Evolutionary conservation across 164 flowering plant genomes (phyloP).

Genomic region (Vitis labrusca): DNA sequence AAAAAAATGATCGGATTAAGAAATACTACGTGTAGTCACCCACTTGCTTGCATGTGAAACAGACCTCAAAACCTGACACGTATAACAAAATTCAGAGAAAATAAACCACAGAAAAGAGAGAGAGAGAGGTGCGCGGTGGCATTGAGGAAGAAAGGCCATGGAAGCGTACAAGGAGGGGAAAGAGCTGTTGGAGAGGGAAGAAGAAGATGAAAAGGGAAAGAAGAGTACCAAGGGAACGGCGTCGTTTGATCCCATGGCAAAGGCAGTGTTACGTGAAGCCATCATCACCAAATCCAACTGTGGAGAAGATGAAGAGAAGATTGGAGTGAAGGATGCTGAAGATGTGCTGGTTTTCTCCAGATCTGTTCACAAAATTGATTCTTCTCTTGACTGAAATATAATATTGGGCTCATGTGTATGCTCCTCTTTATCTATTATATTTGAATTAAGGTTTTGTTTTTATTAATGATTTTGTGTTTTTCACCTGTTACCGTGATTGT

Average conservation of each 20-base stretch:
- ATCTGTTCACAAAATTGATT: slow-evolving; percentile 12
- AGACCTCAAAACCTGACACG: neutral
- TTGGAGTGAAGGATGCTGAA: neutral
- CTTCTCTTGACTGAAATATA: slow-evolving; percentile 11
- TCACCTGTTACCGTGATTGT: no score
- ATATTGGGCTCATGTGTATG: neutral
- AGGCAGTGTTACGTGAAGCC: neutral
- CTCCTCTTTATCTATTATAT: no score
- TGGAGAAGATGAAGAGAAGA: neutral
- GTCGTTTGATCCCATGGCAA: neutral
- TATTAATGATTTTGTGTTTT: no score
- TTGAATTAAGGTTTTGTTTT: no score
- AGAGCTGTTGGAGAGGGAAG: slow-evolving; percentile 4
- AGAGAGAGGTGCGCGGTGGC: no score
- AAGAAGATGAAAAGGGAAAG: neutral
- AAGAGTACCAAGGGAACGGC: neutral
- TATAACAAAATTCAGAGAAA: no score
- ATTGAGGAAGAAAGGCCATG: neutral
- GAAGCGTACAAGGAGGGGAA: slow-evolving; percentile 16
- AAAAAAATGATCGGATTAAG: no score
- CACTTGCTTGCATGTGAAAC: neutral
- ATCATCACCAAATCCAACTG: neutral
- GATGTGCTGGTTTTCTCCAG: slow-evolving; percentile 15
- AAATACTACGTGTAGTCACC: neutral
- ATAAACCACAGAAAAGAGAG: no score